phyloP scores from a whole-genome alignment of 305 asterid species.

The Fraxinus floribunda region DNA sequence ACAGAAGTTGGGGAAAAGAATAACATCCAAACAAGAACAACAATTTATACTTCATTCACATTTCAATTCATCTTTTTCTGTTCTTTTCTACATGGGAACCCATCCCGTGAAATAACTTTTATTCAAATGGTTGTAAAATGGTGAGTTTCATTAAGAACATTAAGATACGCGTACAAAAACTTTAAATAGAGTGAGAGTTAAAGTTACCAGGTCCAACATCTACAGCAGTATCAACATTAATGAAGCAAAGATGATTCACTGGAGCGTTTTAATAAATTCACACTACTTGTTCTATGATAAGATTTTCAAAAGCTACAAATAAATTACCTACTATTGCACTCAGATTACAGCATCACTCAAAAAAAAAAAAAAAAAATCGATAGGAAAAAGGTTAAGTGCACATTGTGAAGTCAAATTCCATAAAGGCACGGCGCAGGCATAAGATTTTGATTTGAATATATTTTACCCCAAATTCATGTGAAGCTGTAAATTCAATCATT shows the following conservation, averaged over 20 bases:
- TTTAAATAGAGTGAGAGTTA: background rate
- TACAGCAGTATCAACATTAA: background rate
- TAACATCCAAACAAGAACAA: background rate
- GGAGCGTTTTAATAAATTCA: background rate
- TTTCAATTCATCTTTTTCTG: background rate
- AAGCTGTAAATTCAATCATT: background rate
- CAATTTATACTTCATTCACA: background rate
- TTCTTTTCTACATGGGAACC: background rate
- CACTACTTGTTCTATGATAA: background rate
- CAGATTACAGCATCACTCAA: background rate
- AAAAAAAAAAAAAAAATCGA: background rate
- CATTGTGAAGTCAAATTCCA: background rate
- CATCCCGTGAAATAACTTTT: background rate
- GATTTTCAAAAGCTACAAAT: background rate
- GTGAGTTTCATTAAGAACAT: background rate
- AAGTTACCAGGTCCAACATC: background rate
- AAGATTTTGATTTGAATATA: background rate
- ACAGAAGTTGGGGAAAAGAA: slow-evolving; percentile 3
- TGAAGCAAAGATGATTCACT: background rate
- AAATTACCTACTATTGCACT: background rate
- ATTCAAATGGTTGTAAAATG: background rate
- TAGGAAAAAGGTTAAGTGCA: slow-evolving; percentile 11
- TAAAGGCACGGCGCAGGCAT: background rate
- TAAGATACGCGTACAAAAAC: background rate
- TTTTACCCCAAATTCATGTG: background rate